A percentile compares a stretch with the other conserved stretches of the same genome.
These are phyloP conservation scores for Xylaria flabelliformis DNA, from an alignment of 495 filamentous ascomycete species.

Conservation along the genomic window DNA sequence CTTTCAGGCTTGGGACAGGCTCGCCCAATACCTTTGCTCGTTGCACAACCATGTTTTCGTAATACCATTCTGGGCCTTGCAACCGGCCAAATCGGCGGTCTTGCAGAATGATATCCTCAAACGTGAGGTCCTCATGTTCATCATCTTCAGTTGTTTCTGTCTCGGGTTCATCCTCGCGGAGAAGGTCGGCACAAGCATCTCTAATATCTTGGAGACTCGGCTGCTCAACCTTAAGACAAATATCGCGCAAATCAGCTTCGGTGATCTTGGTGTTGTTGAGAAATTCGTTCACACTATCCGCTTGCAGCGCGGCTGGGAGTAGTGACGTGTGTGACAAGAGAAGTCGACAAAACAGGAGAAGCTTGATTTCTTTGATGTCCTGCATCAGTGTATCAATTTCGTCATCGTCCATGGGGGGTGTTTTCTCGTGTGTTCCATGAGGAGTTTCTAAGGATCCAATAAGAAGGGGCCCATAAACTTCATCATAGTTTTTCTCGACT, in stretches of 20 bases:
- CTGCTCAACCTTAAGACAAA: conserved; percentile 55
- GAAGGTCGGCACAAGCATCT: conserved; percentile 60
- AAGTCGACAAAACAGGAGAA: conserved; percentile 58
- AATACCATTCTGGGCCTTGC: conserved; percentile 29
- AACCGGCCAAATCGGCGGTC: conserved; percentile 35
- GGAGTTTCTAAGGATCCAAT: conserved; percentile 50
- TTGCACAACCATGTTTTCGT: conserved; percentile 26
- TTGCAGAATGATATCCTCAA: conserved; percentile 36
- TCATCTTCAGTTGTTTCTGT: conserved; percentile 35
- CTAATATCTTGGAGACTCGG: conserved; percentile 55
- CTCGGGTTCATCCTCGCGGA: conserved; percentile 47
- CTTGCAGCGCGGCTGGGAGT: conserved; percentile 51
- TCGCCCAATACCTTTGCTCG: conserved; percentile 27
- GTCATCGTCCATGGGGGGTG: conserved; percentile 48
- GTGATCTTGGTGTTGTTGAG: conserved; percentile 50
- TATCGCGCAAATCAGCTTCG: conserved; percentile 53
- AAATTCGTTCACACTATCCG: conserved; percentile 55
- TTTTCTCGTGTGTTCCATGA: conserved; percentile 41
- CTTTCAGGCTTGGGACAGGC: not conserved
- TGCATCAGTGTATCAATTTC: conserved; percentile 51
- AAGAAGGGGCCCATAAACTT: conserved; percentile 44
- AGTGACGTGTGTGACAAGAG: conserved; percentile 56
- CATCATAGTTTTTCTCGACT: conserved; percentile 44
- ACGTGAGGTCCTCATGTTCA: conserved; percentile 27
- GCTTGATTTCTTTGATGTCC: conserved; percentile 58